phyloP scores from a whole-genome alignment of 2,329 filamentous ascomycete genomes.

The Cryphonectria nitschkei region DNA sequence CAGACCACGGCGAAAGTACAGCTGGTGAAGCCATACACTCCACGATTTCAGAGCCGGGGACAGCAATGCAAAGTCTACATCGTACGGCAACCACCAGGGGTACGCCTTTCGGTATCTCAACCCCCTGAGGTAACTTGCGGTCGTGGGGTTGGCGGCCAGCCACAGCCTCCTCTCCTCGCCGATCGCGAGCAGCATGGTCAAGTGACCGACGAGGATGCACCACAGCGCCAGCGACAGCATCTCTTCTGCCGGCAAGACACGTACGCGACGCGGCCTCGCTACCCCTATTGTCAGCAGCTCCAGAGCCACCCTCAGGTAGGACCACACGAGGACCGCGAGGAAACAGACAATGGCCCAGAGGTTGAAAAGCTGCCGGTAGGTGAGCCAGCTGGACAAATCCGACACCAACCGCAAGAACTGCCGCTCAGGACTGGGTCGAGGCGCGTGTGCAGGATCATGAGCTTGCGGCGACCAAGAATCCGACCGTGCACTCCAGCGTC shows the following conservation, averaged over 20 bases:
- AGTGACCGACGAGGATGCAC: slow-evolving; percentile 17
- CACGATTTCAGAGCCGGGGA: slow-evolving; percentile 23
- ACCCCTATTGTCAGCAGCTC: neutral
- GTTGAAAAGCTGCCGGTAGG: neutral
- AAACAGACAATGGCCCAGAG: neutral
- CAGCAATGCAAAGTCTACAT: slow-evolving; percentile 32
- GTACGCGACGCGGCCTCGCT: neutral
- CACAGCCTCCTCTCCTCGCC: slow-evolving; percentile 34
- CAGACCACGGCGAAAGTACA: neutral
- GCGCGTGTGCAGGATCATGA: neutral
- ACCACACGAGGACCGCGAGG: neutral
- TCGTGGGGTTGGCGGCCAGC: slow-evolving; percentile 31
- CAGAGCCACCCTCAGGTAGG: no score
- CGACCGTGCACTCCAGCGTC: neutral
- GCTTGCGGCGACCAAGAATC: neutral
- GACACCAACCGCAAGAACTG: slow-evolving; percentile 5
- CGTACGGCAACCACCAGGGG: slow-evolving; percentile 30
- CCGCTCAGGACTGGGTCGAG: neutral
- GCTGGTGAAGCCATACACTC: slow-evolving; percentile 18
- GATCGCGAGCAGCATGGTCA: slow-evolving; percentile 30
- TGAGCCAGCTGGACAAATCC: neutral
- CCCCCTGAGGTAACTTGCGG: slow-evolving; percentile 31
- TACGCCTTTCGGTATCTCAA: slow-evolving; percentile 28
- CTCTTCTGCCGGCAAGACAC: slow-evolving; percentile 3
- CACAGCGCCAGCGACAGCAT: slow-evolving; percentile 10